Conservation (phyloP, 257 asterid genomes). For the Solanum etuberosum region DNA sequence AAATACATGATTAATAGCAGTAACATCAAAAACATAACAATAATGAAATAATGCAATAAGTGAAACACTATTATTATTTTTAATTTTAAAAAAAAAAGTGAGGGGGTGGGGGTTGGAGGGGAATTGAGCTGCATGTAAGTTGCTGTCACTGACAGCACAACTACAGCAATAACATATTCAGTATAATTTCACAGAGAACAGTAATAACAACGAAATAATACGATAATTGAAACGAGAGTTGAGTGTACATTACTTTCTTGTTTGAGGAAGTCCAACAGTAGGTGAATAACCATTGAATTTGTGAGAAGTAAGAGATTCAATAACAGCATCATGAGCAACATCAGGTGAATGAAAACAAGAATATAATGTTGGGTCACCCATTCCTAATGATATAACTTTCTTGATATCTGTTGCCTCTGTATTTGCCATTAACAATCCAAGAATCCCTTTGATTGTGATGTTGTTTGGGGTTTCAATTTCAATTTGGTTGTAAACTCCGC, state of each 20-base stretch:
- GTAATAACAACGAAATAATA: neutral
- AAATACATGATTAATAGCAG: neutral
- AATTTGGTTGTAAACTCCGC: neutral
- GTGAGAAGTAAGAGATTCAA: slow-evolving; percentile 36
- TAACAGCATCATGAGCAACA: slow-evolving; percentile 53
- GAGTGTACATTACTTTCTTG: slow-evolving; percentile 43
- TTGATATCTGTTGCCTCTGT: neutral
- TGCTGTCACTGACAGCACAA: no score
- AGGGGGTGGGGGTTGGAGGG: neutral
- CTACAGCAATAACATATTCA: neutral
- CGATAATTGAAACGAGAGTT: neutral
- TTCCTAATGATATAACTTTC: slow-evolving; percentile 55
- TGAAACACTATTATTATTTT: neutral
- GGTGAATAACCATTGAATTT: slow-evolving; percentile 85
- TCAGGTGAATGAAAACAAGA: slow-evolving; percentile 51
- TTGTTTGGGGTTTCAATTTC: slow-evolving; percentile 32
- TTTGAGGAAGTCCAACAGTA: slow-evolving; percentile 72
- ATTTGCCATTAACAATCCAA: slow-evolving; percentile 45
- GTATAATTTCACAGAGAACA: neutral
- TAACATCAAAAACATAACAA: neutral
- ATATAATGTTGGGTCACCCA: slow-evolving; percentile 77
- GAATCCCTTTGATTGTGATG: slow-evolving; percentile 67
- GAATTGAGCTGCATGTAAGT: no score
- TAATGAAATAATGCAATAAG: neutral
- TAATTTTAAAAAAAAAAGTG: no score